These are phyloP conservation scores for Myxozyma vanderwaltii DNA, from an alignment of 805 yeast species.

Conservation along the genomic window DNA sequence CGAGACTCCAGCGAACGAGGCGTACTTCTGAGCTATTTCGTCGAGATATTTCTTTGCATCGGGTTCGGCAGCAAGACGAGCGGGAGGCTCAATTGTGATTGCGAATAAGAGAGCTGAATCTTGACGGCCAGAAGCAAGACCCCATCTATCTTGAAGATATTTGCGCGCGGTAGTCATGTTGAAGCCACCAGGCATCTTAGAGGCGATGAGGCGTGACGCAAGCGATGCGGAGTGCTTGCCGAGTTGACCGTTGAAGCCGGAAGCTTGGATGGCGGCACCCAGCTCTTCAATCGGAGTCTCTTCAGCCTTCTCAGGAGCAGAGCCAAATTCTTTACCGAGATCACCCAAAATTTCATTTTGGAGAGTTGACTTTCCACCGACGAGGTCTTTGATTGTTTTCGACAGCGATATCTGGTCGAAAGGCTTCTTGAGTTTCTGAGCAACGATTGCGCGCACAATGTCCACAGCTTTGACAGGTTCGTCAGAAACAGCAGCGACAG, in stretches of 20 bases:
- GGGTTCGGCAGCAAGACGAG: slow-evolving; percentile 79
- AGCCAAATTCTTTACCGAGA: slow-evolving; percentile 95
- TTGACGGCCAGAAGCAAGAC: slow-evolving; percentile 91
- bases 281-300: slow-evolving; percentile 95
- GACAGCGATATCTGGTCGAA: slow-evolving; percentile 81
- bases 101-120: slow-evolving; percentile 84
- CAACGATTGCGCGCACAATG: slow-evolving; percentile 84
- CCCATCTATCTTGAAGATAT: slow-evolving; percentile 89
- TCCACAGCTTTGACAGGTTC: slow-evolving; percentile 85
- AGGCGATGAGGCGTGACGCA: slow-evolving; percentile 86
- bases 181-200: slow-evolving; percentile 99
- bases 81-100: slow-evolving; percentile 85
- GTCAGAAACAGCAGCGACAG: slow-evolving; percentile 83
- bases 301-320: slow-evolving; percentile 98
- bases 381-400: slow-evolving; percentile 94
- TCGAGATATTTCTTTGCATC: slow-evolving; percentile 93
- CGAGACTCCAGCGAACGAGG: slow-evolving; percentile 76
- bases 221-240: slow-evolving; percentile 93
- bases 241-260: slow-evolving; percentile 73
- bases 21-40: slow-evolving; percentile 78
- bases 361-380: slow-evolving; percentile 97
- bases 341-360: slow-evolving; percentile 99
- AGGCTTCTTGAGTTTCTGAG: slow-evolving; percentile 92
- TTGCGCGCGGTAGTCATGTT: slow-evolving; percentile 89
- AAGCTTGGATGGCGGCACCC: slow-evolving; percentile 92